phyloP scores from a whole-genome alignment of 129 eudicot genomes.

The Chrysanthemum seticuspe region DNA sequence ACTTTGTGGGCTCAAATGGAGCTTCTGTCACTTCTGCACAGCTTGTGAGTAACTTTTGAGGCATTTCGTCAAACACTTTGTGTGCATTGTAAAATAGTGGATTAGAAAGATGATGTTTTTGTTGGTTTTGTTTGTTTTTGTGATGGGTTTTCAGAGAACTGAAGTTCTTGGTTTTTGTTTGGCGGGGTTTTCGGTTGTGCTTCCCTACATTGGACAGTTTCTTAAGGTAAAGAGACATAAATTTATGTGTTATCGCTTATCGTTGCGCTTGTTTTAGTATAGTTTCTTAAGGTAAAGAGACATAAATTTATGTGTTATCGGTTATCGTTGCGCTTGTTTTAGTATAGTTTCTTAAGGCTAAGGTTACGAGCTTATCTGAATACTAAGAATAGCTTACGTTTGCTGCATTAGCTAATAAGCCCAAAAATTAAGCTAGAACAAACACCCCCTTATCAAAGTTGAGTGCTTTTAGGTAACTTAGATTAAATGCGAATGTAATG shows the following conservation, averaged over 20 bases:
- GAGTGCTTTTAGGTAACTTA: too few species aligned
- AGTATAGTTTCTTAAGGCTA: too few species aligned
- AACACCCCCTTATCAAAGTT: too few species aligned
- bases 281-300: too few species aligned
- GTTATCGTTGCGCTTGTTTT: too few species aligned
- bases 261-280: too few species aligned
- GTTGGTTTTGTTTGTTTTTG: conserved; percentile 2
- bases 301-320: too few species aligned
- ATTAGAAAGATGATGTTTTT: neutral
- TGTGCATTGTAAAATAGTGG: neutral
- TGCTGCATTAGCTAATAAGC: too few species aligned
- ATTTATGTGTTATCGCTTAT: neutral
- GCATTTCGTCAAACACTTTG: conserved; percentile 20
- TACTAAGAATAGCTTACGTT: too few species aligned
- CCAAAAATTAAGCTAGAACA: too few species aligned
- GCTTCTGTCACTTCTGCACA: conserved; percentile 58
- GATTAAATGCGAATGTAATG: neutral
- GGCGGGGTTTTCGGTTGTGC: conserved; percentile 67
- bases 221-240: conserved; percentile 55
- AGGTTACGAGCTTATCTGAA: too few species aligned
- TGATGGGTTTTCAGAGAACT: conserved; percentile 50
- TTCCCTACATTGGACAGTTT: conserved; percentile 86
- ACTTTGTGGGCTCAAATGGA: conserved; percentile 62
- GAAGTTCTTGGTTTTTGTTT: conserved; percentile 78
- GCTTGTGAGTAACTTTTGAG: conserved; percentile 51